Base-by-base conservation (phyloP, 2,329 filamentous ascomycete species). In the Emmonsiellopsis sp. region DNA sequence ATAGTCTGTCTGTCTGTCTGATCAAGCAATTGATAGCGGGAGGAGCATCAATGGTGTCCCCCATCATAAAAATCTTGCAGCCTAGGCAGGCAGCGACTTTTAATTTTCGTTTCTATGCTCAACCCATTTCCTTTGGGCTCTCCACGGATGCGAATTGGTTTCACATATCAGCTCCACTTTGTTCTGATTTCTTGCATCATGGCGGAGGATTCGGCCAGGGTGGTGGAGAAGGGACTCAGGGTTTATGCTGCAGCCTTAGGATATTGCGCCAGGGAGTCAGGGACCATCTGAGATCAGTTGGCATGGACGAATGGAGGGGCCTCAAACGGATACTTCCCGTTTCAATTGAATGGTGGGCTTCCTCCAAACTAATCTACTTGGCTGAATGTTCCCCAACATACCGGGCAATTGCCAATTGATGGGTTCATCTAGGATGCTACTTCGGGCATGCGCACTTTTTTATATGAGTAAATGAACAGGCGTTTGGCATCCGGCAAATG, bases 11-110 rank as follows among this genome's bases (percentile, higher is more conserved):
- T 27, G 21, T 27, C 21, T 27, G 33, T 21, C 21, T 13, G 31
- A 39, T 48, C n/a, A 39, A 37, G 46, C 46, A 48, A 48, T 39
- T 27, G 46, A 48, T 37, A 37, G 44, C 27, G 33, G 8, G 46
- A 48, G 1, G 14, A 14, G 8, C 36, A 37, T 27, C 21, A 34
- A 37, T 13, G 32, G 32, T 17, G 14, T 14, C 8, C 39, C 39
- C 31, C 27, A 21, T 34, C 21, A 42, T n/a, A 40, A 8, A 39
- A 50, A 50, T 50, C 14, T 42, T 50, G 48, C 9, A 42, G 48
- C 37, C 48, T 50, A 33, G 27, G 9, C 31, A 50, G 48, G 48
- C 48, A 50, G 31, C 48, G 27, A 17, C 48, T n/a, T 50, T 50
- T 42, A 13, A 11, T 32, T 34, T 34, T 40, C 21, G 21, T 27